Percentiles rank a stretch among this genome's conserved stretches.
Conservation (phyloP, 78 protist species). For the Dictyostelium citrinum region DNA sequence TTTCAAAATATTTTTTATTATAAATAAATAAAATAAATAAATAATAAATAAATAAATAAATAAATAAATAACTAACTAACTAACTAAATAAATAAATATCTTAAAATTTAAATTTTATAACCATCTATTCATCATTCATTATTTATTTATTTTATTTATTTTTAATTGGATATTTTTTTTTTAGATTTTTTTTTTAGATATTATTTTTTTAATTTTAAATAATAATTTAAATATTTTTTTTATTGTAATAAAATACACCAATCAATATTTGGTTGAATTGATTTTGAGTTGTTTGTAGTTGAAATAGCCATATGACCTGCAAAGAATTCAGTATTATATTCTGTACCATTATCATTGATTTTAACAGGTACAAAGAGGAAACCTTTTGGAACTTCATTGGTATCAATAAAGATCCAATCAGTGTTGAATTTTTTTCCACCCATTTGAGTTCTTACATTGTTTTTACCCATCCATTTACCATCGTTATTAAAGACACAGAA, state of each 20-base stretch:
- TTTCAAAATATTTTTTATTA: background rate
- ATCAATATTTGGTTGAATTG: slow-evolving; percentile 15
- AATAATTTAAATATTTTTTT: too few relatives aligned
- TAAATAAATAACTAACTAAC: too few relatives aligned
- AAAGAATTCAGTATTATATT: background rate
- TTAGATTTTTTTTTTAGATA: background rate
- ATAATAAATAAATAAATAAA: too few relatives aligned
- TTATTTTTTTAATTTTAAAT: background rate
- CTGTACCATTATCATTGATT: slow-evolving; percentile 25
- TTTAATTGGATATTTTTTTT: too few relatives aligned
- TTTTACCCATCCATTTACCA: slow-evolving; percentile 51
- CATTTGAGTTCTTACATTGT: background rate
- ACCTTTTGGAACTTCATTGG: background rate
- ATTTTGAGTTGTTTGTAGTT: background rate
- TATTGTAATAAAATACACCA: slow-evolving; percentile 10
- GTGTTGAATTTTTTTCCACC: background rate
- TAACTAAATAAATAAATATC: too few relatives aligned
- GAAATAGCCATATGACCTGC: background rate
- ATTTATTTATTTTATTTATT: background rate
- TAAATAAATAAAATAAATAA: background rate
- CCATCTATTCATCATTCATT: too few relatives aligned
- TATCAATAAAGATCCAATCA: background rate
- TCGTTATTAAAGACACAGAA: slow-evolving; percentile 50
- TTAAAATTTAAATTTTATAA: too few relatives aligned
- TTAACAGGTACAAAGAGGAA: background rate